Evolutionary conservation across 1,284 basidiomycete species (phyloP), one percentile per base, ranked within the genome.

Genomic region (Cryptococcus floricola): DNA sequence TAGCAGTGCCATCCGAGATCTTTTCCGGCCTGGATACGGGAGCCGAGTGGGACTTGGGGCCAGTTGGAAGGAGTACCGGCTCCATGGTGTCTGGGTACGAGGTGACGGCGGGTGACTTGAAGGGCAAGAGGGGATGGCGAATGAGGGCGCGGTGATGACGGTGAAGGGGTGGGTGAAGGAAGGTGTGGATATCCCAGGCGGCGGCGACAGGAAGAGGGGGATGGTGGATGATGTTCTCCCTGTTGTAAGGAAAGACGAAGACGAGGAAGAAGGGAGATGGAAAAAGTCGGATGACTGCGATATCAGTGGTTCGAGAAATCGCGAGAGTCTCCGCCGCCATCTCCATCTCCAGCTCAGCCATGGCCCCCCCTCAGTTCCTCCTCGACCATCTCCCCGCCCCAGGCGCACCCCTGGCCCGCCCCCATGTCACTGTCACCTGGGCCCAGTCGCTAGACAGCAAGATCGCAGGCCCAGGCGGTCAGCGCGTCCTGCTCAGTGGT

Each of bases 381-480:
- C 16, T 47, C 10, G 38, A 57, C n/a, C 52, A 62, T 49, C 27
- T 66, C 13, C 53, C 60, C 1, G 44, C 57, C 9, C 19, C 53
- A 1, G 42, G 52, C 6, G 50, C 58, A 9, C 47, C 51, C 25
- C n/a, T 42, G 38, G 44, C 23, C 27, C 53, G 65, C 42, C 73
- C 75, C 5, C 68, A 74, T 53, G 77, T 83, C 38, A 98, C 94
- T 0, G 78, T 98, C 9, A 96, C 95, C 1, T 98, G 94, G 77
- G 95, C 95, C 1, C 94, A 98, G 73, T 95, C 91, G 1, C 79
- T 94, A 48, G 94, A 98, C 78, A 90, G 85, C 34, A 94, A 92
- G 76, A 95, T 98, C 59, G 91, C 91, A 0, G 92, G 90, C 0
- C 74, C 77, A 5, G 80, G 80, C 14, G 87, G 90, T 7, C 79